Percentiles rank a stretch among this genome's conserved stretches.
These are phyloP conservation scores for Fusarium torulosum DNA, from an alignment of 2,329 filamentous ascomycete species.

Conservation along the genomic window DNA sequence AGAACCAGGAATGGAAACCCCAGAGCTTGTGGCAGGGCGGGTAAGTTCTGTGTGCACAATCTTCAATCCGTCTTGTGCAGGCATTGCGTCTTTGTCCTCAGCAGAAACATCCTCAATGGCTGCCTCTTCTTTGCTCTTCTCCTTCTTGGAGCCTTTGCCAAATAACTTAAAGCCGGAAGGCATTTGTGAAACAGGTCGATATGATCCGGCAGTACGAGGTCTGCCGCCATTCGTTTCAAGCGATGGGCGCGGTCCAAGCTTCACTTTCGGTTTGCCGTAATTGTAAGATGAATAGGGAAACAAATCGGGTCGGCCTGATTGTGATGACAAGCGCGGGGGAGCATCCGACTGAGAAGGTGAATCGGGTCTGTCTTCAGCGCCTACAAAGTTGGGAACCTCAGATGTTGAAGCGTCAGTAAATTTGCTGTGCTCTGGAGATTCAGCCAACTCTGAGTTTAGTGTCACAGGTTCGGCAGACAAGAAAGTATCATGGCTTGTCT, in stretches of 20 bases:
- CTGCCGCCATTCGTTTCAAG: conserved; percentile 71
- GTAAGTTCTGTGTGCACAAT: conserved; percentile 41
- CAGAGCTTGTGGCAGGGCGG: conserved; percentile 61
- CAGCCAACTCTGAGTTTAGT: conserved; percentile 65
- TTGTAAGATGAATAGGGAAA: conserved; percentile 63
- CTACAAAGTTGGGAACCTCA: conserved; percentile 66
- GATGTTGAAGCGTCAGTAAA: conserved; percentile 61
- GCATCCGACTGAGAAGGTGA: conserved; percentile 63
- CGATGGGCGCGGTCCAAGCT: conserved; percentile 87
- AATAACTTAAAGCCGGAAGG: conserved; percentile 83
- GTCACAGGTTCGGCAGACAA: conserved; percentile 56
- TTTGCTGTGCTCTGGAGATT: conserved; percentile 62
- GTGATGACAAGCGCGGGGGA: conserved; percentile 62
- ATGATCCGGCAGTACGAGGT: conserved; percentile 71
- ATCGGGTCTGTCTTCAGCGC: conserved; percentile 58
- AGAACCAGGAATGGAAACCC: conserved; percentile 57
- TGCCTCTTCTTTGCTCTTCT: conserved; percentile 48
- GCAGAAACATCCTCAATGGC: conserved; percentile 52
- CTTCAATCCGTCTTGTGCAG: conserved; percentile 51
- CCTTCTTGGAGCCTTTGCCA: conserved; percentile 68
- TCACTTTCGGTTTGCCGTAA: conserved; percentile 82
- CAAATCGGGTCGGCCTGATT: conserved; percentile 65
- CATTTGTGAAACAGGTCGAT: conserved; percentile 81
- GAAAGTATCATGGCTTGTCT: conserved; percentile 48
- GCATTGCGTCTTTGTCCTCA: conserved; percentile 55